A percentile compares a stretch with the other conserved stretches of the same genome.
phyloP scores from a whole-genome alignment of 345 rosid genomes.

The Hypericum androsaemum region DNA sequence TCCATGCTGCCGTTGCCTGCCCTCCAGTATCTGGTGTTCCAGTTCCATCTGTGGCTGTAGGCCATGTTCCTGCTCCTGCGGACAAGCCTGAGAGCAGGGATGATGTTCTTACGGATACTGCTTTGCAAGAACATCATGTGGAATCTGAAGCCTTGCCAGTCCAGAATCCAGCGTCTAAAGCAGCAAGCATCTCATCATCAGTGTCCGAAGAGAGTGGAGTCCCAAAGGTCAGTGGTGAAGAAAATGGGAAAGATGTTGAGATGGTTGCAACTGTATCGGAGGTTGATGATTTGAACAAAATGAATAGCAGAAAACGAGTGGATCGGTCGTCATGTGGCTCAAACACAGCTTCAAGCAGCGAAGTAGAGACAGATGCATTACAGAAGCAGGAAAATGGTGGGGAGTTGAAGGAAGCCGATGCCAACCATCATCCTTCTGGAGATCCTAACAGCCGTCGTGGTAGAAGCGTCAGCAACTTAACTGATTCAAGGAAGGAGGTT shows the following conservation, averaged over 20 bases:
- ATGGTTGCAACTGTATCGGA: conserved; percentile 35
- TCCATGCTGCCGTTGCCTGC: conserved; percentile 42
- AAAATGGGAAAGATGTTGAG: conserved; percentile 29
- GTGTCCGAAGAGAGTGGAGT: conserved; percentile 49
- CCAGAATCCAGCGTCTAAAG: conserved; percentile 46
- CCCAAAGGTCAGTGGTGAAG: conserved; percentile 26
- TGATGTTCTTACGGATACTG: conserved; percentile 22
- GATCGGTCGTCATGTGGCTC: conserved; percentile 95
- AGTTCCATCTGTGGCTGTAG: conserved; percentile 29
- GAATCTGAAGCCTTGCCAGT: conserved; percentile 48
- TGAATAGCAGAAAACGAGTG: conserved; percentile 52
- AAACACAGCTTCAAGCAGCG: conserved; percentile 79
- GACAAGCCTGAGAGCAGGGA: conserved; percentile 26
- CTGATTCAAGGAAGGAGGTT: conserved; percentile 82
- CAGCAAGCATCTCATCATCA: conserved; percentile 32
- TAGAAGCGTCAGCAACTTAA: conserved; percentile 37
- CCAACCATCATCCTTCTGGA: conserved; percentile 21
- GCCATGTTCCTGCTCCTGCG: conserved; percentile 23
- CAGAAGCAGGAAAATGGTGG: conserved; percentile 43
- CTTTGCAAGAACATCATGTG: conserved; percentile 29
- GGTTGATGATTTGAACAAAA: conserved; percentile 40
- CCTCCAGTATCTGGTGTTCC: conserved; percentile 37
- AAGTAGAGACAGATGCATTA: conserved; percentile 60
- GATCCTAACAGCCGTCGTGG: conserved; percentile 51
- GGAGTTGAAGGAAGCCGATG: conserved; percentile 46